phyloP scores from a whole-genome alignment of 164 flowering plant species.

The Chimonanthus praecox region DNA sequence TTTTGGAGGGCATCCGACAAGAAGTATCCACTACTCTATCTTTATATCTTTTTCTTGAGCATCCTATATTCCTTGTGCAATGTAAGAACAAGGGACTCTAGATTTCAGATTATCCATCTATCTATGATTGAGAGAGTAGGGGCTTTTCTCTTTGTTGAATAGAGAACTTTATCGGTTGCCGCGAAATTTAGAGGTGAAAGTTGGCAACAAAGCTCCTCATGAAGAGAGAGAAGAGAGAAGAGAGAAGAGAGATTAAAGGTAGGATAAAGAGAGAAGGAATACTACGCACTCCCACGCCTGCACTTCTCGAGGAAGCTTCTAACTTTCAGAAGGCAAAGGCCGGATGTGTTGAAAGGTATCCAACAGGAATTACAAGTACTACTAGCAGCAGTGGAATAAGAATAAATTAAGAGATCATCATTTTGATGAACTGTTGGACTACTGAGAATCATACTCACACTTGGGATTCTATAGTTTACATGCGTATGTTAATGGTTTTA shows the following conservation, averaged over 20 bases:
- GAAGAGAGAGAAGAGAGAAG: background rate
- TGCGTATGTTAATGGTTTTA: too few species aligned
- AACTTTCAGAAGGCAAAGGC: slow-evolving; percentile 18
- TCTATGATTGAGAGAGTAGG: too few species aligned
- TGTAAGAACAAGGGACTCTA: background rate
- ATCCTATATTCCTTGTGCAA: slow-evolving; percentile 15
- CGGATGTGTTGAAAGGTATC: too few species aligned
- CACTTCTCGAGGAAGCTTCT: slow-evolving; percentile 15
- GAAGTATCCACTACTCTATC: slow-evolving; percentile 32
- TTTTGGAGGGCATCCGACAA: slow-evolving; percentile 39
- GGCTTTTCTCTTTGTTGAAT: background rate
- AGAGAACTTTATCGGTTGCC: slow-evolving; percentile 22
- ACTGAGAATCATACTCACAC: too few species aligned
- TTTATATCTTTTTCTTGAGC: slow-evolving; percentile 6
- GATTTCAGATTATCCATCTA: too few species aligned
- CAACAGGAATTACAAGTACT: too few species aligned
- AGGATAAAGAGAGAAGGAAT: background rate
- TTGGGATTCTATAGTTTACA: too few species aligned
- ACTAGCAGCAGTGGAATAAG: too few species aligned
- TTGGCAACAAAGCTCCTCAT: slow-evolving; percentile 4
- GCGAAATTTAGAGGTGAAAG: slow-evolving; percentile 19
- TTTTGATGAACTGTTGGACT: too few species aligned
- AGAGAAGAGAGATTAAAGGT: background rate
- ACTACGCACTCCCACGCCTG: slow-evolving; percentile 11
- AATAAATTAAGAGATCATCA: too few species aligned